These are phyloP conservation scores for Gossypium anomalum DNA, from an alignment of 345 rosid genomes.

Conservation along the genomic window DNA sequence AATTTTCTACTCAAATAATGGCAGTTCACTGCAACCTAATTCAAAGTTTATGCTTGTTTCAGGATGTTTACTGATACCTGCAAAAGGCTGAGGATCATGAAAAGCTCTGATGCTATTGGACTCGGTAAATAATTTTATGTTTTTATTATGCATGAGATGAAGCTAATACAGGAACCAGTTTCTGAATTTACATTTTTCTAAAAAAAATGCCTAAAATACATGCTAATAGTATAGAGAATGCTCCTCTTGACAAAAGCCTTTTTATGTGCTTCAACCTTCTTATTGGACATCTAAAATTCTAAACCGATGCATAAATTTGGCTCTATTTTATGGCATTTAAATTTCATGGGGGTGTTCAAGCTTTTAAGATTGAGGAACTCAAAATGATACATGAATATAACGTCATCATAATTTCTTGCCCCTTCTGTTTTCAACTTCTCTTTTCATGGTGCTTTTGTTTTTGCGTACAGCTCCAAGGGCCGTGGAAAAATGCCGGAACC, in stretches of 20 bases:
- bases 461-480: slow-evolving; percentile 60
- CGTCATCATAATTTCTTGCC: no score
- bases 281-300: background rate
- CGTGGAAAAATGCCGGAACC: slow-evolving; percentile 49
- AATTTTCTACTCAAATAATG: background rate
- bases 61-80: slow-evolving; percentile 63
- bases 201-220: slow-evolving; percentile 1
- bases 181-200: background rate
- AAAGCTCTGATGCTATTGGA: slow-evolving; percentile 70
- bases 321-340: no score
- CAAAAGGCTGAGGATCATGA: slow-evolving; percentile 65
- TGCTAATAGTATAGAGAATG: background rate
- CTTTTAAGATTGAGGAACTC: background rate
- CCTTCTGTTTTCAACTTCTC: background rate
- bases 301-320: background rate
- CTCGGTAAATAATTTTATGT: slow-evolving; percentile 34
- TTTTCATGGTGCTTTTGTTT: slow-evolving; percentile 1
- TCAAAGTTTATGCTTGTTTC: slow-evolving; percentile 15
- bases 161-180: background rate
- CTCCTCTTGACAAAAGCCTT: background rate
- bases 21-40: background rate
- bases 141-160: background rate
- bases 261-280: background rate
- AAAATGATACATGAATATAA: background rate
- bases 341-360: no score